Base-by-base conservation (phyloP, 805 yeast genomes). In the Barnettozyma vustinii region DNA sequence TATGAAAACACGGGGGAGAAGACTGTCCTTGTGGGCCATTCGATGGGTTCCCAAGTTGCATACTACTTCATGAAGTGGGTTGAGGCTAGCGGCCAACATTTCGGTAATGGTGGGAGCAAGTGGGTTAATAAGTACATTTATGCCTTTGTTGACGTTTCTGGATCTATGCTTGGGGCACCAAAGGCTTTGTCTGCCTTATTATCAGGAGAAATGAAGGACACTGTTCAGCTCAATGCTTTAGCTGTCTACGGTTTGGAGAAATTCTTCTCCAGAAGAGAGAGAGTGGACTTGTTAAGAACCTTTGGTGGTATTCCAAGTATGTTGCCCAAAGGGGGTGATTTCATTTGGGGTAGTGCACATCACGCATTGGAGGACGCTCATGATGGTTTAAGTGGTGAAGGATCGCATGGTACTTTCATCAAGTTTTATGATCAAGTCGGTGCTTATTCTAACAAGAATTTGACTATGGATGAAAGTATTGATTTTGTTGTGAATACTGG, bases 121-220 rank as follows among this genome's bases (percentile, higher is more conserved):
- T 94, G 99, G 99, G 92, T 90, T 53, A 85, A 94, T 58, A 84
- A 84, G 39, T 75, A 94, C 62, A 73, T 94, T 50, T 91, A 80
- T 43, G 81, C 96, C 2, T 81, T 80, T 61, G 81, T 94, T 37
- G 94, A 94, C 63, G 85, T 94, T 50, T 80, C 96, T 13, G 99
- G 99, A 0, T 83, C 94, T n/a, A 67, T 80, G 46, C 70, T 94
- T 47, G 99, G 99, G 3, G 90, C 98, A 0, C 99, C 99, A 2
- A 94, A 94, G 64, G 86, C 96, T 1, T 79, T 90, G 19, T 88
- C 95, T 0, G 97, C 97, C 1, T 71, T 94, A 51, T 66, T 94
- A n/a, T 87, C 96, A 15, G 99, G 99, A 15, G 99, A 94, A 68
- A 94, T 94, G 98, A 88, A 83, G 65, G 99, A 94, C 65, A 94